Conservation (phyloP, 176 grass and related monocot genomes). For the Eremochloa ophiuroides region DNA sequence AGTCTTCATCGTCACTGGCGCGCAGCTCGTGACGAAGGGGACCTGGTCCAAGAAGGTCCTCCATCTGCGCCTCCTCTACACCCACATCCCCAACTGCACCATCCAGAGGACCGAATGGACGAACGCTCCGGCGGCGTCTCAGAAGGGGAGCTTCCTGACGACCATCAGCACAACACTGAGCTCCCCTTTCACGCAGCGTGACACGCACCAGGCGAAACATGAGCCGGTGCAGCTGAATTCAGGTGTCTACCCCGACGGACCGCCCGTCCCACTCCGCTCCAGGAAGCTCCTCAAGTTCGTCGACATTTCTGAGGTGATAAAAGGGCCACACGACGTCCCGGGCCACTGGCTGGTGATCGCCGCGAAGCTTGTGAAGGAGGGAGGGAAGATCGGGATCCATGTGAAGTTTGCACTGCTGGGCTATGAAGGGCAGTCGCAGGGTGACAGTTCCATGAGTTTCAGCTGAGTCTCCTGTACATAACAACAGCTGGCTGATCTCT, state of each 20-base stretch:
- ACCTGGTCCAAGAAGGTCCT: conserved; percentile 83
- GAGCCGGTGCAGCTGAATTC: conserved; percentile 86
- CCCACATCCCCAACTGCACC: conserved; percentile 69
- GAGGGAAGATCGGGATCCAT: conserved; percentile 67
- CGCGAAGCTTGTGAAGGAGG: conserved; percentile 64
- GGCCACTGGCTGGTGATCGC: conserved; percentile 86
- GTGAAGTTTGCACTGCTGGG: conserved; percentile 78
- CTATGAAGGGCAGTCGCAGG: conserved; percentile 30
- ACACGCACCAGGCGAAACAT: conserved; percentile 35
- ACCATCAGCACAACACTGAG: conserved; percentile 82
- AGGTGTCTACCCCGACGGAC: conserved; percentile 86
- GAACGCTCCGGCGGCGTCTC: conserved; percentile 55
- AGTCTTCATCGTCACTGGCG: conserved; percentile 85
- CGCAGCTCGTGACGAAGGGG: conserved; percentile 84
- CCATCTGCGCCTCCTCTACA: conserved; percentile 74
- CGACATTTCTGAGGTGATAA: conserved; percentile 82
- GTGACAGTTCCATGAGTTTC: conserved; percentile 1
- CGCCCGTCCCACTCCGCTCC: conserved; percentile 76
- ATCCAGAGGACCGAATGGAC: conserved; percentile 75
- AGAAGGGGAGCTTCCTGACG: conserved; percentile 89
- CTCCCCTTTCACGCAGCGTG: conserved; percentile 64
- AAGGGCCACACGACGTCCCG: conserved; percentile 74
- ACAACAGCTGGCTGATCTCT: not conserved
- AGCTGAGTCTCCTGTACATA: conserved; percentile 11
- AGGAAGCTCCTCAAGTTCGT: conserved; percentile 91